phyloP scores from a whole-genome alignment of 371 early-diverging fungal genomes.

The Mortierella sp. region DNA sequence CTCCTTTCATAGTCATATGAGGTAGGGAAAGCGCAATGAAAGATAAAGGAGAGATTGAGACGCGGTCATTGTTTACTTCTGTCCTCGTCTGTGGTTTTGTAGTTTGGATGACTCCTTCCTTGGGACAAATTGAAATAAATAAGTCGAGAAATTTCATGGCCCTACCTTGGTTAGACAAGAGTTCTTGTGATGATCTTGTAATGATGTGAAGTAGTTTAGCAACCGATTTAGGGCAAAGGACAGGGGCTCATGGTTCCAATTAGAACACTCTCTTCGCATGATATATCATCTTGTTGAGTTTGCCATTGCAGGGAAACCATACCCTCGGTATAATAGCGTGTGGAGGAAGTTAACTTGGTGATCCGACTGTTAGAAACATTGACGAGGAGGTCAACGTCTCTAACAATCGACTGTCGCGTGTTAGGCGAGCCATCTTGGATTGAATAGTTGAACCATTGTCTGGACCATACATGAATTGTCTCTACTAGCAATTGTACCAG shows the following conservation, averaged over 20 bases:
- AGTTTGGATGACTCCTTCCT: neutral
- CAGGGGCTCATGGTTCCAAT: neutral
- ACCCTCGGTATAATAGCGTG: neutral
- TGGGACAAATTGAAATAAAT: conserved; percentile 9
- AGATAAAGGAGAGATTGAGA: neutral
- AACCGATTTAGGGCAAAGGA: neutral
- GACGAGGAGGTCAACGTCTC: neutral
- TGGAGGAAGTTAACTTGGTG: too few species aligned
- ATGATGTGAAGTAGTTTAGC: neutral
- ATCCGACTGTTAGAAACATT: neutral
- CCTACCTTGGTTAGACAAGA: neutral
- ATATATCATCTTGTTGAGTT: neutral
- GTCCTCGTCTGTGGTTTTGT: neutral
- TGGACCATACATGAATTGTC: too few species aligned
- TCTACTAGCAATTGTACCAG: too few species aligned
- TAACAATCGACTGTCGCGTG: neutral
- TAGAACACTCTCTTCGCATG: neutral
- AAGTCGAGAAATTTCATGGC: neutral
- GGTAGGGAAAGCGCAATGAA: neutral
- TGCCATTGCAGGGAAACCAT: neutral
- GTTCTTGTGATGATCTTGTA: neutral
- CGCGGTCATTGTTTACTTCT: conserved; percentile 1
- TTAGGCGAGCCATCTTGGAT: neutral
- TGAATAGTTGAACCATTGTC: neutral
- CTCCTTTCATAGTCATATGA: neutral